Base-by-base conservation (phyloP, 2,329 filamentous ascomycete genomes). In the Colletotrichum brevisporum region DNA sequence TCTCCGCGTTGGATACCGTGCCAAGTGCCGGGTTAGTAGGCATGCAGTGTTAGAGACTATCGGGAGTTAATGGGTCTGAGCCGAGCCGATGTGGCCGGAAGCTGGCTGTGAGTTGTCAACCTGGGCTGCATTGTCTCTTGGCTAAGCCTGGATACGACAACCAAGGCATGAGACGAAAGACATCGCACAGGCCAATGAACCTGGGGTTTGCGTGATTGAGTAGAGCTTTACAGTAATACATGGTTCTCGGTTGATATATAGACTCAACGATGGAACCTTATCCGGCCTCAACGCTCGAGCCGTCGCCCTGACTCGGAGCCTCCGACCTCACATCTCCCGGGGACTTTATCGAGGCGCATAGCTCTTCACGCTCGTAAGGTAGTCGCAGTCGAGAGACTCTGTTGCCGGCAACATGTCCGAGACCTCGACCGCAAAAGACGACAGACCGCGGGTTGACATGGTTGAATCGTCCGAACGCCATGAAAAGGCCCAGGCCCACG, bases 81-180 rank as follows among this genome's bases (percentile, higher is more conserved):
- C 64, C 59, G 64, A 63, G 64, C 64, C 64, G 64, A 63, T 47
- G 51, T 9, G n/a, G 13, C n/a, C 8, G 16, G 18, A 10, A 18
- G 8, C 18, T 10, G 45, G 45, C 18, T 48, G n/a, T 18, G 21
- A 31, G 27, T 31, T 31, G 57, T 43, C 27, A 50, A 27, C 55
- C 43, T 31, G 6, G 6, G 56, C 39, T 16, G 18, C 18, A 2
- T 60, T 18, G 43, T 21, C 31, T 6, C 36, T 18, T 26, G 45
- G 21, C 47, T 59, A 1, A 36, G 31, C 18, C 10, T 18, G 39
- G 21, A 48, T 59, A 48, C 43, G 56, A 59, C 43, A 50, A 59
- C 15, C n/a, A 51, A 13, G 15, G 31, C 31, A 36, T 36, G 9
- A 36, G 31, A 36, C 31, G 31, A 8, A 36, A 36, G 31, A 12